Percentiles rank a stretch among this genome's conserved stretches.
Evolutionary conservation across 257 asterid species (phyloP).

Genomic region (Fraxinus americana): DNA sequence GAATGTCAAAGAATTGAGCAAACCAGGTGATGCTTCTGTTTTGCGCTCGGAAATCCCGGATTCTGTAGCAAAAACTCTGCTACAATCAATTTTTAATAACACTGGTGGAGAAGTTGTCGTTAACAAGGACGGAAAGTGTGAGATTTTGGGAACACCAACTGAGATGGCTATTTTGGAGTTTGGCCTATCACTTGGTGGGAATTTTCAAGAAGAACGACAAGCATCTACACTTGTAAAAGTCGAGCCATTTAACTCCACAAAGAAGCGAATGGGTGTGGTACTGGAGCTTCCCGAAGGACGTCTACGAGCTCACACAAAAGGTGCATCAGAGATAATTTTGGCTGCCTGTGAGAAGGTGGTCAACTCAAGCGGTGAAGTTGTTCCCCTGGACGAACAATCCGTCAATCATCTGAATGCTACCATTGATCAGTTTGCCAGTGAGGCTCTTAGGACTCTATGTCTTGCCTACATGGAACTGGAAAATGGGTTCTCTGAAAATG

Average conservation of each 20-base stretch:
- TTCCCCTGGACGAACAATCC: slow-evolving; percentile 54
- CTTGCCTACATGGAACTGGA: slow-evolving; percentile 81
- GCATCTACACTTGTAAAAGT: slow-evolving; percentile 57
- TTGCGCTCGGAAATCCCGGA: slow-evolving; percentile 51
- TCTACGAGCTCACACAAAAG: slow-evolving; percentile 73
- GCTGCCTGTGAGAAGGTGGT: slow-evolving; percentile 76
- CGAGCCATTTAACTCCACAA: slow-evolving; percentile 90
- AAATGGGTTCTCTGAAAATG: slow-evolving; percentile 45
- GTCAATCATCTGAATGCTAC: slow-evolving; percentile 41
- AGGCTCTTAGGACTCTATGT: slow-evolving; percentile 86
- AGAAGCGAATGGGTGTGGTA: slow-evolving; percentile 80
- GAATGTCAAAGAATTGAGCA: slow-evolving; percentile 47
- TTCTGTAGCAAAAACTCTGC: slow-evolving; percentile 41
- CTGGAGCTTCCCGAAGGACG: slow-evolving; percentile 74
- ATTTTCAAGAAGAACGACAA: slow-evolving; percentile 54
- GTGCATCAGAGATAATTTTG: slow-evolving; percentile 85
- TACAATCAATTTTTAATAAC: slow-evolving; percentile 79
- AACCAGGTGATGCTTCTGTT: slow-evolving; percentile 28
- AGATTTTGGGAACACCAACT: slow-evolving; percentile 87
- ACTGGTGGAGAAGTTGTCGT: slow-evolving; percentile 89
- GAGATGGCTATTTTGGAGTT: slow-evolving; percentile 85
- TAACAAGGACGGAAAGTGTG: slow-evolving; percentile 51
- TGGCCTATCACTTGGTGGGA: slow-evolving; percentile 76
- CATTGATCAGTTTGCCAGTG: slow-evolving; percentile 69
- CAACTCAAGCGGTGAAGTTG: slow-evolving; percentile 58